Conservation (phyloP, 495 filamentous ascomycete genomes). For the Patellaria atrata region DNA sequence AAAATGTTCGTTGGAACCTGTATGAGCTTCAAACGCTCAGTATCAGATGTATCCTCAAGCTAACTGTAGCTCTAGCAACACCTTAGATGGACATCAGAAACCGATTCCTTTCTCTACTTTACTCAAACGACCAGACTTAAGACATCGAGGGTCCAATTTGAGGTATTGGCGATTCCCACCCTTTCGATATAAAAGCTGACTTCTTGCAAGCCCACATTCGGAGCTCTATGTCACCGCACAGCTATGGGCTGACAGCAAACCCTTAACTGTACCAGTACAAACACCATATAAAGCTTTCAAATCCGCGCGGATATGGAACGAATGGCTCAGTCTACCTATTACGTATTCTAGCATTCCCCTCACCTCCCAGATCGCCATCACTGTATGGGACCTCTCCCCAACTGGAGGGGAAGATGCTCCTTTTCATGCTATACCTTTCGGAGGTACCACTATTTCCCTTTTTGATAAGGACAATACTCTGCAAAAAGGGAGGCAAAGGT, state of each 20-base stretch:
- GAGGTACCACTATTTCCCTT: conserved; percentile 76
- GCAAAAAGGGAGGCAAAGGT: conserved; percentile 85
- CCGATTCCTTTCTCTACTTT: conserved; percentile 66
- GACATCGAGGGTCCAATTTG: conserved; percentile 69
- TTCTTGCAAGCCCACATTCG: conserved; percentile 38
- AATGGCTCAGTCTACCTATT: conserved; percentile 86
- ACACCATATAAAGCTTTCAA: conserved; percentile 87
- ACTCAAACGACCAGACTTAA: conserved; percentile 58
- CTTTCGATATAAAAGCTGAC: not conserved
- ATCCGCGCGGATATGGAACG: conserved; percentile 70
- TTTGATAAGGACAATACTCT: conserved; percentile 87
- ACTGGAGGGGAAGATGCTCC: conserved; percentile 46
- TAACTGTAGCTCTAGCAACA: conserved; percentile 42
- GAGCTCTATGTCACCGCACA: conserved; percentile 89
- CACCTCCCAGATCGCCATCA: conserved; percentile 76
- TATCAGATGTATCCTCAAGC: not conserved
- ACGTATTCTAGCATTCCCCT: conserved; percentile 64
- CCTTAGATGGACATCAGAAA: conserved; percentile 74
- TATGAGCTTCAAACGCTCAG: not conserved
- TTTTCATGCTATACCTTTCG: conserved; percentile 76
- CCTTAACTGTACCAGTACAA: conserved; percentile 77
- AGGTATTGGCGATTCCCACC: conserved; percentile 30
- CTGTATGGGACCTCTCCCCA: conserved; percentile 87
- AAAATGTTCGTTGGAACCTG: conserved; percentile 44
- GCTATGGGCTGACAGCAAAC: conserved; percentile 91